Evolutionary conservation across 192 early-diverging fungal species (phyloP), one percentile per base, ranked within the genome.

Genomic region (Coemansia sp.): DNA sequence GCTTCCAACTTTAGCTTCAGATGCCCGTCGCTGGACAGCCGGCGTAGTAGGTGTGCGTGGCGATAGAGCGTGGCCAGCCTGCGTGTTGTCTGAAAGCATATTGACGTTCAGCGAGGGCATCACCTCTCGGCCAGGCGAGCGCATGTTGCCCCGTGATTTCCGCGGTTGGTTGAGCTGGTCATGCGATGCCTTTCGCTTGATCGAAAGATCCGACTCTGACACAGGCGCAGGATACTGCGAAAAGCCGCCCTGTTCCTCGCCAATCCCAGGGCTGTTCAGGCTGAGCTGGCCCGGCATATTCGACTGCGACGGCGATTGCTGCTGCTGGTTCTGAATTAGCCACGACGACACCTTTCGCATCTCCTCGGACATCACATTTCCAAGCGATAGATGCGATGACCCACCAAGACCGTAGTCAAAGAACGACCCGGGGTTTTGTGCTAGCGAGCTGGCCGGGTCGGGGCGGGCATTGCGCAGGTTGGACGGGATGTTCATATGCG

Each of bases 281-380:
- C 29, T 14, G 10, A 52, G 8, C 29, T 47, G 27, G 35, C 5
- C 44, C 8, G 42, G 11, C 31, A 40, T 32, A 51, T 33, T 54
- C 6, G 65, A 19, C 8, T 25, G 42, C n/a, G 54, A 22, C 19
- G 48, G 54, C 5, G 58, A 24, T 42, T 38, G 58, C 25, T 63
- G 73, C 45, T 48, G 58, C 19, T 78, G 75, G 65, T 48, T 71
- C 31, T 78, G 75, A 14, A 78, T 21, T 30, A 78, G 58, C 75
- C 75, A 78, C 33, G 75, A 78, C 8, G 75, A 78, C 18, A 78
- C 75, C 49, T 71, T 68, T 40, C 60, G 64, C 65, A 71, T 66
- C 58, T 78, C 75, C 25, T 78, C 75, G 2, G 64, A 46, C 65
- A 78, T 78, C 28, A 68, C 75, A 40, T 78, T 78, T 5, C 75